Percentiles rank a stretch among this genome's conserved stretches.
Evolutionary conservation across 768 basidiomycete genomes (phyloP).

Genomic region (Lactarius quietus): DNA sequence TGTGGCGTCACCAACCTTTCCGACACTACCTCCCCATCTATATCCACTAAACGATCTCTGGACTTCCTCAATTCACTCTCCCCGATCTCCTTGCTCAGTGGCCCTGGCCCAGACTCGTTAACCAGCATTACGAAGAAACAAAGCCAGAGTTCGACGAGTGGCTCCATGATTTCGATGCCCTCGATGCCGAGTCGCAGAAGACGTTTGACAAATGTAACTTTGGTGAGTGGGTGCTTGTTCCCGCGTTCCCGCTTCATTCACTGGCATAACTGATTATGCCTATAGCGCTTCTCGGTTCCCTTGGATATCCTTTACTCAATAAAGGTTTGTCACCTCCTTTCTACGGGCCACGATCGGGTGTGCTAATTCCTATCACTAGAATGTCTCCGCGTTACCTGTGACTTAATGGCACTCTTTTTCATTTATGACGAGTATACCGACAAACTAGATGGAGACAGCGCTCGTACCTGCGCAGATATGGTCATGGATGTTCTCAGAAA

Average conservation of each 20-base stretch:
- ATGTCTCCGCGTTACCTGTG: constrained; percentile 38
- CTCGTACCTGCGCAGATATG: constrained; percentile 33
- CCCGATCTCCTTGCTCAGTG: constrained; percentile 40
- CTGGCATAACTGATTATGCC: not conserved
- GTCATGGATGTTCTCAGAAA: constrained; percentile 39
- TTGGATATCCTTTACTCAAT: constrained; percentile 34
- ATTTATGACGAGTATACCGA: constrained; percentile 51
- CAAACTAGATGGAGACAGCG: constrained; percentile 32
- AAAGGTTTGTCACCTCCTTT: constrained; percentile 29
- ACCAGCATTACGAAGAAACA: constrained; percentile 35
- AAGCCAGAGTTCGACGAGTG: constrained; percentile 38
- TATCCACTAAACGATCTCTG: not conserved
- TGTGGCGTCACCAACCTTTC: not conserved
- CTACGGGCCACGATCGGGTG: not conserved
- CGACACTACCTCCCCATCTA: not conserved
- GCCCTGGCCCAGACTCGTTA: constrained; percentile 43
- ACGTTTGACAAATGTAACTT: constrained; percentile 42
- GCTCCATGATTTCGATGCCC: constrained; percentile 37
- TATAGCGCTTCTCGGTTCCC: constrained; percentile 37
- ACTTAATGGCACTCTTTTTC: constrained; percentile 50
- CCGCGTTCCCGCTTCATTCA: not conserved
- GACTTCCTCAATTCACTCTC: constrained; percentile 22
- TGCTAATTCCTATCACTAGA: not conserved
- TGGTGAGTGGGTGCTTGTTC: not conserved
- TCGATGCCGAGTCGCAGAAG: constrained; percentile 34